Evolutionary conservation across 1,284 basidiomycete genomes (phyloP), one percentile per base, ranked within the genome.

Genomic region (Vanrija pseudolonga): DNA sequence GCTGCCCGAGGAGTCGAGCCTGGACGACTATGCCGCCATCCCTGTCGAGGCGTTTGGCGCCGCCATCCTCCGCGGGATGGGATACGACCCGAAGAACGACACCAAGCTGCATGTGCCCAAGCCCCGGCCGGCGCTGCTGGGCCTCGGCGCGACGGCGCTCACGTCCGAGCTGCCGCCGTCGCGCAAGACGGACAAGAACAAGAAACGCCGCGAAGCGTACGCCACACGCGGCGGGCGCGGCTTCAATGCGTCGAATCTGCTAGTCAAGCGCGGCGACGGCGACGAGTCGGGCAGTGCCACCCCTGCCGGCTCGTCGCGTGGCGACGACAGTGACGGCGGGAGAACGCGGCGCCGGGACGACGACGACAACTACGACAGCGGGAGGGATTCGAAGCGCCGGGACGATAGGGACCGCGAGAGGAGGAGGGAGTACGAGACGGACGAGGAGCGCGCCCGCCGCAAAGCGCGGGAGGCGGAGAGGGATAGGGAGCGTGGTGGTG

Each of bases 51-150:
- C 91, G 52, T 98, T 98, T 64, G 95, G 96, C 11, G 86, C 89
- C 6, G 95, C 95, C 6, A 83, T 98, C 67, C 80, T 97, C 6
- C 84, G 94, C 42, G 95, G 95, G 0, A 98, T 98, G 95, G 95
- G 94, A 4, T 97, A 93, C 91, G 66, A 70, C 51, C 69, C 73
- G 4, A 51, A 60, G 11, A 87, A 87, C 55, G 87, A 90, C 48
- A 83, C 85, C 17, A 80, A 84, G 18, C 83, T 91, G 2, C 92
- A 90, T 71, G 77, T 93, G 0, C 93, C 93, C 0, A 80, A 83
- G 57, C 78, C 87, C 0, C 81, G 93, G 7, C 90, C 93, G 2
- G 85, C 90, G 0, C 76, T 96, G 11, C 78, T 96, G 4, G 93
- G 93, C 0, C 87, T 97, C 37, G 93, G 93, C 2, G 93, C 93